These are phyloP conservation scores for Hymenoscyphus fraxineus DNA, from an alignment of 2,329 filamentous ascomycete species.

Conservation along the genomic window DNA sequence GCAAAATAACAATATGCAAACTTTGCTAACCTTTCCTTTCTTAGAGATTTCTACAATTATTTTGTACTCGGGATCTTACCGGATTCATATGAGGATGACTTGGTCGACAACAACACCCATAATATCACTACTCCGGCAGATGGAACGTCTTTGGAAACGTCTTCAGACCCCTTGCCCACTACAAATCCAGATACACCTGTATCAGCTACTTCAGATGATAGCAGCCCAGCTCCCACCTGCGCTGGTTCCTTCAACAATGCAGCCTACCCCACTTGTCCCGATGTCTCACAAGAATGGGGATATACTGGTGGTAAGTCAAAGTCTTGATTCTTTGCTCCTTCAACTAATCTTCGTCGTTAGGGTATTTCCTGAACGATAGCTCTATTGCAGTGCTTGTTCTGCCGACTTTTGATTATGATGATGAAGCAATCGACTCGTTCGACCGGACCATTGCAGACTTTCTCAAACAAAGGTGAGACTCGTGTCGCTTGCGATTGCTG, in stretches of 20 bases:
- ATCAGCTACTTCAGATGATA: neutral
- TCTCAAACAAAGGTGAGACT: conserved; percentile 33
- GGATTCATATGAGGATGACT: conserved; percentile 10
- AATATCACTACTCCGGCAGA: neutral
- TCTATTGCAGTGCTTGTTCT: conserved; percentile 38
- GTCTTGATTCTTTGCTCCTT: neutral
- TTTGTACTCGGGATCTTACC: conserved; percentile 28
- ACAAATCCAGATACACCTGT: neutral
- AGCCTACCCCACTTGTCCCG: conserved; percentile 20
- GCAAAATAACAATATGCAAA: too few relatives aligned
- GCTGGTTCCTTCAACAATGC: conserved; percentile 13
- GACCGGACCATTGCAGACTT: conserved; percentile 36
- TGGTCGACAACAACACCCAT: neutral
- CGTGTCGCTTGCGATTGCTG: neutral
- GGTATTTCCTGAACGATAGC: conserved; percentile 26
- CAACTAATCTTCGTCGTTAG: conserved; percentile 10
- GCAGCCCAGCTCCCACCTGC: neutral
- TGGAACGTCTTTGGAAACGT: conserved; percentile 2
- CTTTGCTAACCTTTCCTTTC: too few relatives aligned
- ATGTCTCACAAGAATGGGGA: conserved; percentile 23
- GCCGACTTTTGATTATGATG: conserved; percentile 36
- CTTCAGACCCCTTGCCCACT: neutral
- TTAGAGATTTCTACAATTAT: conserved; percentile 26
- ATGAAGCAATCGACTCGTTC: conserved; percentile 31
- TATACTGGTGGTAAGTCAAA: conserved; percentile 17